Base-by-base conservation (phyloP, 2,329 filamentous ascomycete genomes). In the Pseudogymnoascus sp. region DNA sequence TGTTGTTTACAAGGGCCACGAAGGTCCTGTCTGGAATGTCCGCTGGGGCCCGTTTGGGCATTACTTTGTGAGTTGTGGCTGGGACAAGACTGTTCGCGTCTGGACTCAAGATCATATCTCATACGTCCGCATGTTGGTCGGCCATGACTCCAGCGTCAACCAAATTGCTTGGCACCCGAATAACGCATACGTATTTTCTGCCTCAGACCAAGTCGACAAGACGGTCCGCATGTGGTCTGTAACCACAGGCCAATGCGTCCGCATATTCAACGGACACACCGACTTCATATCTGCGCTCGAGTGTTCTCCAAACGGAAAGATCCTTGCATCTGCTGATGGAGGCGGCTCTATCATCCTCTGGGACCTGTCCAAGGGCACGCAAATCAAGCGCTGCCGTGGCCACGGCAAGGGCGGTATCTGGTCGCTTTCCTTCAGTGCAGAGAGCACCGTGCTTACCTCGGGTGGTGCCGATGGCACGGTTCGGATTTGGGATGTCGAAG, bases 161-260 rank as follows among this genome's bases (percentile, higher is more conserved):
- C 86, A 87, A 43, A 81, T 97, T n/a, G 81, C 89, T 12, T 99
- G 94, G 86, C 94, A 99, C 69, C 91, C 93, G 0, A 99, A 99
- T 71, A 91, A 90, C 15, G 85, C 89, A 5, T 99, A 97, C 68
- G 79, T 97, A 47, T 97, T 99, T 74, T 97, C 94, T 0, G 91
- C 89, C 3, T 95, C 91, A 11, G 89, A 89, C 66, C 92, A 86
- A 70, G 83, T 80, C 6, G 85, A 99, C 74, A 93, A 93, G 73
- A 94, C 91, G 0, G 90, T 97, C 35, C 87, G 94, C 30, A 97
- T 99, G 93, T 99, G 94, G 94, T 87, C 91, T 8, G 84, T 97
- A n/a, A 82, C 85, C 9, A 93, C 88, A 7, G 94, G 94, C 28
- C 86, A 87, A 64, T 91, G 91, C 36, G 90, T 97, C 4, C 88